Percentiles rank a stretch among this genome's conserved stretches.
phyloP scores from a whole-genome alignment of 2,329 filamentous ascomycete genomes.

The Nemania sp. region DNA sequence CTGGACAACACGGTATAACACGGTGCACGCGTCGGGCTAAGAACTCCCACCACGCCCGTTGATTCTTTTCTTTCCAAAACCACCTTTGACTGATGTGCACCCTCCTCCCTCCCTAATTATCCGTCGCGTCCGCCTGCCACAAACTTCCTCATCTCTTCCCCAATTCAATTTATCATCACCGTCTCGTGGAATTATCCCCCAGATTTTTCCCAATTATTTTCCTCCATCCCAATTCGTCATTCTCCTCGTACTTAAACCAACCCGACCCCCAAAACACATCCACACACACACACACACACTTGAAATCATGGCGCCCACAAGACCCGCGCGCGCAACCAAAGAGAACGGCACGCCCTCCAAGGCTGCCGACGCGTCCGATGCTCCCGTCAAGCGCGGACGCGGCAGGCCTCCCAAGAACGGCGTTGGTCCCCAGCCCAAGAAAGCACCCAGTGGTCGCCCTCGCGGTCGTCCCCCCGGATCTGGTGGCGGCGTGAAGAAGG shows the following conservation, averaged over 20 bases:
- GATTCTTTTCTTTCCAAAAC: neutral
- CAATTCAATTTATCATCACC: conserved; percentile 6
- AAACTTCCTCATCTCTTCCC: conserved; percentile 10
- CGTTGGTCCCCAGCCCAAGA: conserved; percentile 49
- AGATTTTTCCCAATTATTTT: conserved; percentile 9
- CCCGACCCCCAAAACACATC: no score
- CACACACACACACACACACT: conserved; percentile 1
- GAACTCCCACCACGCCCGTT: conserved; percentile 1
- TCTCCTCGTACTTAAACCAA: no score
- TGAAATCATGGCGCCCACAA: conserved; percentile 44
- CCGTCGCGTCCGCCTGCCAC: conserved; percentile 25
- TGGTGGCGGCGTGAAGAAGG: conserved; percentile 50
- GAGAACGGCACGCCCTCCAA: conserved; percentile 43
- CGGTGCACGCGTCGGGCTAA: conserved; percentile 15
- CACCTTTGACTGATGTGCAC: no score
- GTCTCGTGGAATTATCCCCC: neutral
- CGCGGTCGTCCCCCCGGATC: conserved; percentile 62
- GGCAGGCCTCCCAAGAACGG: conserved; percentile 57
- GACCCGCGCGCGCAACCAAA: conserved; percentile 40
- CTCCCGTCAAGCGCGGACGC: conserved; percentile 53
- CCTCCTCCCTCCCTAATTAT: conserved; percentile 17
- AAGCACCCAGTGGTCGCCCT: conserved; percentile 58
- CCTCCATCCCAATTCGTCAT: neutral
- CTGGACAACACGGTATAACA: neutral
- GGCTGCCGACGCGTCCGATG: conserved; percentile 39